Evolutionary conservation across 371 early-diverging fungal genomes (phyloP).

Genomic region (Mortierella sp.): DNA sequence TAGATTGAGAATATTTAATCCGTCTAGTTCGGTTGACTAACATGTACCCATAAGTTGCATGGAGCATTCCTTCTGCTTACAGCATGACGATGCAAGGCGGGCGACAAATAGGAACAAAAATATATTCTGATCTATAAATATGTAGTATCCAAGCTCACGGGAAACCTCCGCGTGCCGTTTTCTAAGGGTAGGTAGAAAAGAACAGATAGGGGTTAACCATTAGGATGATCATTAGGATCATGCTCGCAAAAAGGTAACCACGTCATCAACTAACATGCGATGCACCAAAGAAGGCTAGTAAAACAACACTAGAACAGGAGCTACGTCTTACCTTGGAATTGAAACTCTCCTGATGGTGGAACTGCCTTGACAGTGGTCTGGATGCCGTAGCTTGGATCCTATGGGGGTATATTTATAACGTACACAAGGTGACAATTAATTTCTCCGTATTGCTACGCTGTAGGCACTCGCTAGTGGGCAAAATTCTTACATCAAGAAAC

Average conservation of each 20-base stretch:
- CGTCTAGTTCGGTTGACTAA: no score
- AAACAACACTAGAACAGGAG: no score
- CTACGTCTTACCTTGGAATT: constrained; percentile 5
- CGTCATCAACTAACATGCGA: no score
- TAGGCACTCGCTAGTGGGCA: no score
- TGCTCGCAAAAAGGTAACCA: not conserved
- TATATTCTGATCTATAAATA: not conserved
- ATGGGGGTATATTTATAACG: not conserved
- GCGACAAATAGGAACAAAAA: no score
- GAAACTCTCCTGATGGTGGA: constrained; percentile 31
- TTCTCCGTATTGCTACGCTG: no score
- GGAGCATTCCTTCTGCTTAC: no score
- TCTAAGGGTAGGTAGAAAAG: constrained; percentile 7
- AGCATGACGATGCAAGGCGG: no score
- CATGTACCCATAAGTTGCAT: no score
- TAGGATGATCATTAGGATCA: not conserved
- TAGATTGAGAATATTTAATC: no score
- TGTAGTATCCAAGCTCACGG: not conserved
- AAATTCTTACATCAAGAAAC: constrained; percentile 77
- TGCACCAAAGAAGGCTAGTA: no score
- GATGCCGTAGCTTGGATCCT: constrained; percentile 35
- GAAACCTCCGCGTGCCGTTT: not conserved
- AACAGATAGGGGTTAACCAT: not conserved
- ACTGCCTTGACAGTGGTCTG: constrained; percentile 16
- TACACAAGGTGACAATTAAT: no score